Percentiles rank a stretch among this genome's conserved stretches.
Evolutionary conservation across 306 rosid species (phyloP).

Genomic region (Cotoneaster glaucophyllus): DNA sequence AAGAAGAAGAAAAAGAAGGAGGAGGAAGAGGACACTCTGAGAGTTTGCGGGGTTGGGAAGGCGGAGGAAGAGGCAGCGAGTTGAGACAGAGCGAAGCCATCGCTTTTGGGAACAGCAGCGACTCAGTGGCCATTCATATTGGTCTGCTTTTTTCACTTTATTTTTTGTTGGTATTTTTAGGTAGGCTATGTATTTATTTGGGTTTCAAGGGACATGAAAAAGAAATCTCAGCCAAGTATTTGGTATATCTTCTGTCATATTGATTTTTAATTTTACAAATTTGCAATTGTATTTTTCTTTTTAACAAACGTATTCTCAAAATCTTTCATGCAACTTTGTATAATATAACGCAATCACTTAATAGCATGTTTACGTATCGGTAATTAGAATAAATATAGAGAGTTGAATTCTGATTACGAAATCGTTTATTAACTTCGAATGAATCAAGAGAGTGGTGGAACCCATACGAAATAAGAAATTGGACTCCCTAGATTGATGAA

Average conservation of each 20-base stretch:
- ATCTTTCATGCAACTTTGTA: too few relatives aligned
- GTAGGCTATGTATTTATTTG: background rate
- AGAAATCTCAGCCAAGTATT: constrained; percentile 24
- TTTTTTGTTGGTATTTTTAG: background rate
- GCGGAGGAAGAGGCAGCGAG: constrained; percentile 43
- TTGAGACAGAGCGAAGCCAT: constrained; percentile 75
- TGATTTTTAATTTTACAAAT: background rate
- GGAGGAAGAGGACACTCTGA: constrained; percentile 16
- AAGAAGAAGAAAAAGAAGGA: too few relatives aligned
- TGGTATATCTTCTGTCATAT: background rate
- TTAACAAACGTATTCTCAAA: too few relatives aligned
- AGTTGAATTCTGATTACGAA: too few relatives aligned
- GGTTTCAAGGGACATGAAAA: background rate
- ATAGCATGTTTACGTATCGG: too few relatives aligned
- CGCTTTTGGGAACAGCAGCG: background rate
- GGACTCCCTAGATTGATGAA: too few relatives aligned
- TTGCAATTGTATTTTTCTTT: background rate
- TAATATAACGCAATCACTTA: too few relatives aligned
- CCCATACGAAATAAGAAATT: too few relatives aligned
- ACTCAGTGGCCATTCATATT: constrained; percentile 2
- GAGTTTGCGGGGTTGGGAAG: constrained; percentile 52
- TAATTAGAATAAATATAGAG: too few relatives aligned
- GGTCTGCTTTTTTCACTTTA: background rate
- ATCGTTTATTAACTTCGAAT: too few relatives aligned
- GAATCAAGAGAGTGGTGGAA: too few relatives aligned